phyloP scores from a whole-genome alignment of 768 basidiomycete genomes.

The Agaricus sinodeliciosus region DNA sequence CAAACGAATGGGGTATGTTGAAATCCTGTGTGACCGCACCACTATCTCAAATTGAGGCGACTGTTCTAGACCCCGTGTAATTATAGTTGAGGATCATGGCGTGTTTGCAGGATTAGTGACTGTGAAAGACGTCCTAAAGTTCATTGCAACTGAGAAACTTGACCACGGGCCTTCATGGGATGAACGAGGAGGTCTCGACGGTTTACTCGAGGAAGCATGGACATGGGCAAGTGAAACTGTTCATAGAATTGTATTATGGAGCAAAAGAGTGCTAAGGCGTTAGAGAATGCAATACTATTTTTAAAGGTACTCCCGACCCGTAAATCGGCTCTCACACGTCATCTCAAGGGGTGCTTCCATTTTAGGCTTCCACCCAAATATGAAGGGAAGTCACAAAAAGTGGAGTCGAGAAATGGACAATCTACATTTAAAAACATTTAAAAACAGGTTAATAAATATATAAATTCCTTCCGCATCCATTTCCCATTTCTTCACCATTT shows the following conservation, averaged over 20 bases:
- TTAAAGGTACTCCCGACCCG: constrained; percentile 4
- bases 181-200: constrained; percentile 58
- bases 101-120: constrained; percentile 81
- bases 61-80: constrained; percentile 78
- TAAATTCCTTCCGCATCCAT: not conserved
- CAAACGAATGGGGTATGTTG: constrained; percentile 90
- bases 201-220: constrained; percentile 57
- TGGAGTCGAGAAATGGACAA: constrained; percentile 7
- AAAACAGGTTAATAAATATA: not conserved
- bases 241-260: constrained; percentile 31
- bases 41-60: constrained; percentile 1
- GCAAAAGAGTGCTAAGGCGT: constrained; percentile 29
- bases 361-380: not conserved
- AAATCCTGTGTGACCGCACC: constrained; percentile 1
- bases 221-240: constrained; percentile 37
- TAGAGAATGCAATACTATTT: constrained; percentile 15
- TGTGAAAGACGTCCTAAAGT: constrained; percentile 91
- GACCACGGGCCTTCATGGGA: constrained; percentile 51
- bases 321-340: not conserved
- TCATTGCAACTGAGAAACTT: constrained; percentile 60
- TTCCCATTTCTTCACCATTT: not conserved
- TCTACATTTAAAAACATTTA: constrained; percentile 8
- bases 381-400: constrained; percentile 7
- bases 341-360: constrained; percentile 2
- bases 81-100: constrained; percentile 87